Evolutionary conservation across 352 stramenopile species (phyloP).

Genomic region (Phytopythium vexans): DNA sequence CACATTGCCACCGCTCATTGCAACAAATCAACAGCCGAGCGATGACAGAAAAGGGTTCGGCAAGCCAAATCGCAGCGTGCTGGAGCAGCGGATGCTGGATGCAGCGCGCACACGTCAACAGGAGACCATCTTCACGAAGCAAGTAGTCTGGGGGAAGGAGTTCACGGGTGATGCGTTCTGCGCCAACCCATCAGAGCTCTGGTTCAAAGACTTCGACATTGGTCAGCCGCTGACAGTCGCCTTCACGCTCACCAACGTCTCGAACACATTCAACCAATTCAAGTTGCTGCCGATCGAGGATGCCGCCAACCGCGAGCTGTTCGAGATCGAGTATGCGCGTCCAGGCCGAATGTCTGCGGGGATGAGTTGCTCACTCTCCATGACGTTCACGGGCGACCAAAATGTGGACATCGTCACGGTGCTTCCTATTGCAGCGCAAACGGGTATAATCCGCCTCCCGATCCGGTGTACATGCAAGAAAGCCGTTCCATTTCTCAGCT

Average conservation of each 20-base stretch:
- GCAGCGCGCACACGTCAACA: constrained; percentile 42
- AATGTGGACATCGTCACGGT: constrained; percentile 63
- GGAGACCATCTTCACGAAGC: constrained; percentile 52
- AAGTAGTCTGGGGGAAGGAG: constrained; percentile 76
- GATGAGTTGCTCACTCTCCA: constrained; percentile 68
- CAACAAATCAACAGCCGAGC: not conserved
- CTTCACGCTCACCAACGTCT: constrained; percentile 90
- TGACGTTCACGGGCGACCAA: constrained; percentile 65
- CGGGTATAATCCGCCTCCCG: constrained; percentile 72
- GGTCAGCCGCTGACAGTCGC: constrained; percentile 45
- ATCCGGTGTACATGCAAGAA: constrained; percentile 85
- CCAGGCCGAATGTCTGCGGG: constrained; percentile 90
- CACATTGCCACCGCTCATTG: constrained; percentile 14
- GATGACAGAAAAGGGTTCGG: constrained; percentile 11
- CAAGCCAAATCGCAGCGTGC: constrained; percentile 44
- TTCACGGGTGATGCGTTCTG: constrained; percentile 84
- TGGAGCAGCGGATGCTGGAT: constrained; percentile 59
- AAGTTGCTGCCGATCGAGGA: constrained; percentile 70
- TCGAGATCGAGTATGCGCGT: constrained; percentile 85
- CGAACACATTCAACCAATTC: constrained; percentile 91
- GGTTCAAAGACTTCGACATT: constrained; percentile 91
- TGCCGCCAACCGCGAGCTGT: constrained; percentile 75
- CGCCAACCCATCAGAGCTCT: constrained; percentile 63
- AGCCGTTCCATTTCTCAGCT: constrained; percentile 55
- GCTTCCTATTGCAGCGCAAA: constrained; percentile 71